Base-by-base conservation (phyloP, 1,284 basidiomycete species). In the Ceratobasidium sp. region DNA sequence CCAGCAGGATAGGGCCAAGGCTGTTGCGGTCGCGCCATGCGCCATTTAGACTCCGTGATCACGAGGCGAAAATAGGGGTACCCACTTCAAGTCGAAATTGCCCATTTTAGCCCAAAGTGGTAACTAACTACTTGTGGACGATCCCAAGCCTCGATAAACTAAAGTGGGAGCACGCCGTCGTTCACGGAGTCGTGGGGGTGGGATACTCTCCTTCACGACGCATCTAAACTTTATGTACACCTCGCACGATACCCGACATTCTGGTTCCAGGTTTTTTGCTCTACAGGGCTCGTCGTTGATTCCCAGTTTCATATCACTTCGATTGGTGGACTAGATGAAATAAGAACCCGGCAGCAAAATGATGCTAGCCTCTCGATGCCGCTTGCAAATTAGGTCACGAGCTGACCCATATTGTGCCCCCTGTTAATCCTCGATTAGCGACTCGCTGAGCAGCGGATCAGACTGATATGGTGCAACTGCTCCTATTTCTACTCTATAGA, bases 1-100 rank as follows among this genome's bases (percentile, higher is more conserved):
- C 69, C 43, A 72, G 34, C 31, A 72, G 58, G 43, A 72, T 72
- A 34, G 69, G 69, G 7, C 69, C 69, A 5, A 72, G 48, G 46
- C 69, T 72, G 24, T 27, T 3, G 27, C 24, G 22, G 34, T 9
- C 51, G 22, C 22, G 34, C n/a, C n/a, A n/a, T n/a, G n/a, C n/a
- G n/a, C n/a, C n/a, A n/a, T 37, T n/a, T 5, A 34, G 8, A 16
- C 27, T 22, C 19, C 4, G 8, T 51, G 22, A 14, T 31, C 7
- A 31, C 24, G 16, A 41, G 16, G 6, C 19, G 19, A 29, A 37
- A 29, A 27, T 37, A 46, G n/a, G 14, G 31, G 53, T 39, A 59
- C 56, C 37, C 27, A 62, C 61, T 8, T 37, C n/a, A 62, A 46
- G 19, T 62, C 61, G 14, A 62, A 62, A 46, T 1, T 39, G 19